Evolutionary conservation across 2,329 filamentous ascomycete genomes (phyloP).

Genomic region (Graphilbum fragrans): DNA sequence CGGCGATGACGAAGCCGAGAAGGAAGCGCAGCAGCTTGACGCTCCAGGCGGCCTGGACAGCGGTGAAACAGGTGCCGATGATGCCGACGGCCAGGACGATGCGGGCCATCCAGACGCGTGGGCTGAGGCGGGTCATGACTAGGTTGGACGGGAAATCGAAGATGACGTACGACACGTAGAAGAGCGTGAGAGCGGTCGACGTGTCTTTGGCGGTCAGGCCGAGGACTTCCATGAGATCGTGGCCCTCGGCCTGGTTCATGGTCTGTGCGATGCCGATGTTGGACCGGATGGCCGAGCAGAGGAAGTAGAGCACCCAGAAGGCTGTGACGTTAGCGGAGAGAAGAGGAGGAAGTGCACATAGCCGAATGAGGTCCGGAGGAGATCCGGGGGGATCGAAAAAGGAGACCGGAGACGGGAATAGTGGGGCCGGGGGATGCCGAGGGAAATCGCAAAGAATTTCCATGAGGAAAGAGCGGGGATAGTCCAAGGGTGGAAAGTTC

Average conservation of each 20-base stretch:
- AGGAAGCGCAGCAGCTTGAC: slow-evolving; percentile 79
- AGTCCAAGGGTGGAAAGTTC: too few relatives aligned
- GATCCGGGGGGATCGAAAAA: not conserved
- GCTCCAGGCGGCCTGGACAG: slow-evolving; percentile 72
- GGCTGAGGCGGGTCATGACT: slow-evolving; percentile 74
- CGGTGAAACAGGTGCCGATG: slow-evolving; percentile 73
- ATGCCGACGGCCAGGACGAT: slow-evolving; percentile 81
- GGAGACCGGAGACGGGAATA: too few relatives aligned
- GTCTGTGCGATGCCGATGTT: slow-evolving; percentile 92
- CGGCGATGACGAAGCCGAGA: slow-evolving; percentile 76
- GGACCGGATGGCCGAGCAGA: slow-evolving; percentile 82
- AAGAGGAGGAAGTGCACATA: too few relatives aligned
- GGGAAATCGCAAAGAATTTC: too few relatives aligned
- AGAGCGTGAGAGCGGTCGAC: slow-evolving; percentile 73
- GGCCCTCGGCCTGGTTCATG: slow-evolving; percentile 62
- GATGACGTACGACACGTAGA: slow-evolving; percentile 85
- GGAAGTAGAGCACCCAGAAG: slow-evolving; percentile 84
- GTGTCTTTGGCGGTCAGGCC: slow-evolving; percentile 61
- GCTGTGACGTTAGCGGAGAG: too few relatives aligned
- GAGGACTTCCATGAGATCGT: slow-evolving; percentile 65
- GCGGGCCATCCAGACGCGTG: slow-evolving; percentile 82
- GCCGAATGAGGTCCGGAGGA: too few relatives aligned
- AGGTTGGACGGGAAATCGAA: slow-evolving; percentile 85
- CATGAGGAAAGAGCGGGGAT: not conserved
- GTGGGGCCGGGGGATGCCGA: too few relatives aligned